Base-by-base conservation (phyloP, 2,329 filamentous ascomycete genomes). In the Talaromyces sp. region DNA sequence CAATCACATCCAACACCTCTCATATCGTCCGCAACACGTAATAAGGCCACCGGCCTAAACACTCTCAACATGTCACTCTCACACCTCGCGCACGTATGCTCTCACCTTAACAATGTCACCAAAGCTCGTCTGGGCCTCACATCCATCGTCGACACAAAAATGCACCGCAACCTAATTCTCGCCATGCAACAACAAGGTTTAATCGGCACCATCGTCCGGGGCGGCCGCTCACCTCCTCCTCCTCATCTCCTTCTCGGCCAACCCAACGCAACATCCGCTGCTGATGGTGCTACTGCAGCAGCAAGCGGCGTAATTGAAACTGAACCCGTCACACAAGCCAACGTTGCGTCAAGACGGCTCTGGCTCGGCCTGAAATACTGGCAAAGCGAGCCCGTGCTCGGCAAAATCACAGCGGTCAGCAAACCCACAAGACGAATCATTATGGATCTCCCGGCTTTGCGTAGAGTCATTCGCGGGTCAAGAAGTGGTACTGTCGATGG, bases 321-420 rank as follows among this genome's bases (percentile, higher is more conserved):
- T 39, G 82, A 86, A 70, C 82, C 81, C 14, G 83, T 91, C 65
- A 92, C 89, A 57, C 82, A 83, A 67, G 83, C 82, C 71, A 97
- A 96, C 78, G 86, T 92, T 43, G 86, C 92, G 4, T 84, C 82
- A 45, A 85, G 91, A 74, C 85, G 93, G 66, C 81, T 97, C 69
- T 97, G 93, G 93, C 79, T 97, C 13, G 92, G 92, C 1, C 81
- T 97, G 73, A 97, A 97, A 81, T 97, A 97, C 85, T 91, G 87
- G 86, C 88, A 93, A 70, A 90, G 90, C 74, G 84, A 89, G 77
- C 92, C 93, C 6, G 92, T 97, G 24, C 80, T 97, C 70, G 83
- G 82, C 68, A 84, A 86, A 69, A 84, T 94, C 72, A 77, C 79
- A 58, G 76, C 90, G 73, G 82, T 96, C 66, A 90, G 86, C 73